Evolutionary conservation across 1,139 yeast species (phyloP).

Genomic region (Debaryomyces coudertii): DNA sequence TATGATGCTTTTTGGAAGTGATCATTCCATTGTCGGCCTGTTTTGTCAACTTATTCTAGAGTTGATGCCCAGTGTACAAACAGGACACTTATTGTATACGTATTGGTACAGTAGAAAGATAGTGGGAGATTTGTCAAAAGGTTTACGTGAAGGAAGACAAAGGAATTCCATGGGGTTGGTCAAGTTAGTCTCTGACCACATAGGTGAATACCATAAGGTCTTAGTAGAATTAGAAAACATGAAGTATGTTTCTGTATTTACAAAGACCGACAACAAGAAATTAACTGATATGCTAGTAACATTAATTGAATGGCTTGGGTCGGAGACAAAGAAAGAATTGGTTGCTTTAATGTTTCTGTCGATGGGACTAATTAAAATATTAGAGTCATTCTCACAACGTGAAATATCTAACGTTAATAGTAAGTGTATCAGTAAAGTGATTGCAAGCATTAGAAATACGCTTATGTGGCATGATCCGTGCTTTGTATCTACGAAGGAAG

Average conservation of each 20-base stretch:
- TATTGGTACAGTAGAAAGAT: conserved; percentile 10
- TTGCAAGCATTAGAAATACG: conserved; percentile 4
- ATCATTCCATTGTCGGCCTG: background rate
- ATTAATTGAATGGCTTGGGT: background rate
- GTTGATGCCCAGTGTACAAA: background rate
- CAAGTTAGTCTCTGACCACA: background rate
- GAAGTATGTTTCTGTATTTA: background rate
- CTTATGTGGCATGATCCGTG: conserved; percentile 8
- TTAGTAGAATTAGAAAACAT: background rate
- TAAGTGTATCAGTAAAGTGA: conserved; percentile 9
- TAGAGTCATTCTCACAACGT: background rate
- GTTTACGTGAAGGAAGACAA: background rate
- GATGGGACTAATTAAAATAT: background rate
- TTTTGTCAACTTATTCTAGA: conserved; percentile 5
- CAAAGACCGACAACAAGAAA: background rate
- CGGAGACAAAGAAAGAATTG: background rate
- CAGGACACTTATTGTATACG: background rate
- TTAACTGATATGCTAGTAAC: background rate
- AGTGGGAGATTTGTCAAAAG: background rate
- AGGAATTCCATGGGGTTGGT: conserved; percentile 5
- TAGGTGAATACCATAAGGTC: background rate
- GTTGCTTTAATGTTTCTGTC: background rate
- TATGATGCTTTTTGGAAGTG: background rate
- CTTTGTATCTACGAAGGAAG: background rate
- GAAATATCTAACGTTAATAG: conserved; percentile 1